Percentiles rank a stretch among this genome's conserved stretches.
Evolutionary conservation across 1,139 yeast genomes (phyloP).

Genomic region (Saccharomyces hybrid): DNA sequence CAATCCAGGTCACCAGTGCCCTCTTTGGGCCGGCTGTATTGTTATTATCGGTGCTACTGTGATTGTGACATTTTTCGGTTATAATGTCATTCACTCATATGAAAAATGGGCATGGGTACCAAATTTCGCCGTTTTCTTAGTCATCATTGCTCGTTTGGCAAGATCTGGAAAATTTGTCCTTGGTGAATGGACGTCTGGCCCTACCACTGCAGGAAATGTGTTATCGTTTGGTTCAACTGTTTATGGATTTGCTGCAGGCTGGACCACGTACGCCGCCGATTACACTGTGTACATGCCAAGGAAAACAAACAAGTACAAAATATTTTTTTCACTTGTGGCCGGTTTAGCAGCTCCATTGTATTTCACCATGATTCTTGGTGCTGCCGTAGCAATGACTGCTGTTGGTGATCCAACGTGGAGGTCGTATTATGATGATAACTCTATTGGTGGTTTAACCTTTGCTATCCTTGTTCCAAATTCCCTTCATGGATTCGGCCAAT

Average conservation of each 20-base stretch:
- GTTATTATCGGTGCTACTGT: slow-evolving; percentile 64
- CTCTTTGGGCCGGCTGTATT: slow-evolving; percentile 88
- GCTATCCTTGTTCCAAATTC: slow-evolving; percentile 71
- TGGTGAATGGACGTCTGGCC: slow-evolving; percentile 40
- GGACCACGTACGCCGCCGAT: too few relatives aligned
- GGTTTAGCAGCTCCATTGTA: too few relatives aligned
- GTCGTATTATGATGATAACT: slow-evolving; percentile 35
- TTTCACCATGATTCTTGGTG: slow-evolving; percentile 24
- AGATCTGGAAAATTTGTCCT: slow-evolving; percentile 52
- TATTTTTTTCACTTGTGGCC: too few relatives aligned
- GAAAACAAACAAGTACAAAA: too few relatives aligned
- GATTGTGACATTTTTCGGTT: slow-evolving; percentile 75
- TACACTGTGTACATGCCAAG: too few relatives aligned
- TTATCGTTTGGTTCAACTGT: too few relatives aligned
- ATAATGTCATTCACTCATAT: slow-evolving; percentile 69
- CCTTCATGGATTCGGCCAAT: slow-evolving; percentile 81
- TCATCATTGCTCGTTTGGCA: slow-evolving; percentile 69
- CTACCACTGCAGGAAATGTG: slow-evolving; percentile 3
- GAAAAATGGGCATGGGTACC: slow-evolving; percentile 91
- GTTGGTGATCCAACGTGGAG: slow-evolving; percentile 38
- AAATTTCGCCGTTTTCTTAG: slow-evolving; percentile 60
- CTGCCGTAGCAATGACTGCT: slow-evolving; percentile 72
- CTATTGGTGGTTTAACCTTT: slow-evolving; percentile 77
- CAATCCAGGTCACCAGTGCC: slow-evolving; percentile 50
- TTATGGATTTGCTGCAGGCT: too few relatives aligned